A percentile compares a stretch with the other conserved stretches of the same genome.
Evolutionary conservation across 257 asterid species (phyloP).

Genomic region (Nicotiana knightiana): DNA sequence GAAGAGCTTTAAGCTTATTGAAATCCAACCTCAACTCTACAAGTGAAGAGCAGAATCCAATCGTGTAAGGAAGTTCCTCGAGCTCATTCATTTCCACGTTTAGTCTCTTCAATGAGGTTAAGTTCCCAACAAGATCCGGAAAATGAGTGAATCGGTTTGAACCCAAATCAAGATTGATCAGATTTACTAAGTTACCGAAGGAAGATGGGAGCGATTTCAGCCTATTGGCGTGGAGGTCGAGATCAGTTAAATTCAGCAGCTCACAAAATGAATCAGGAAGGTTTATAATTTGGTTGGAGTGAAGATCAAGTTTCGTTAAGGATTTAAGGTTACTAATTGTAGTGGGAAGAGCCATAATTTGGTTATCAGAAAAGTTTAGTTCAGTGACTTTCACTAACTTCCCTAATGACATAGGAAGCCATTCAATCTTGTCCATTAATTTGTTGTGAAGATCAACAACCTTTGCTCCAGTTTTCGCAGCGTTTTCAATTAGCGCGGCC

Average conservation of each 20-base stretch:
- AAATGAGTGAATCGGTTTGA: constrained; percentile 49
- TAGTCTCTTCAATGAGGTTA: constrained; percentile 49
- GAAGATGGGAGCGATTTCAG: constrained; percentile 70
- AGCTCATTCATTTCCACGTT: constrained; percentile 54
- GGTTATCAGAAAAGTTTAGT: constrained; percentile 56
- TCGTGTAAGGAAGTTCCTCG: constrained; percentile 66
- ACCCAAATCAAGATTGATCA: constrained; percentile 63
- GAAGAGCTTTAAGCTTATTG: constrained; percentile 71
- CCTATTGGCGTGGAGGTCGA: constrained; percentile 55
- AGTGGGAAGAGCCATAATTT: constrained; percentile 74
- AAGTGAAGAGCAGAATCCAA: constrained; percentile 63
- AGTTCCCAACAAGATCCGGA: constrained; percentile 50
- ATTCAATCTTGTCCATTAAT: constrained; percentile 69
- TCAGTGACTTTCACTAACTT: constrained; percentile 49
- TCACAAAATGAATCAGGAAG: constrained; percentile 79
- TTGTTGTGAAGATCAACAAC: constrained; percentile 59
- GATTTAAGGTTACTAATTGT: constrained; percentile 44
- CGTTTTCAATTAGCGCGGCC: constrained; percentile 56
- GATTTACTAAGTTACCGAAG: constrained; percentile 47
- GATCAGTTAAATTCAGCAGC: constrained; percentile 43
- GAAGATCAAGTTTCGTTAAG: constrained; percentile 53
- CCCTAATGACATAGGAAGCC: constrained; percentile 85
- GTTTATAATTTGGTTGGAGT: constrained; percentile 70
- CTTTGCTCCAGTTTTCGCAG: constrained; percentile 36
- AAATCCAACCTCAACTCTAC: constrained; percentile 66